Base-by-base conservation (phyloP, 1,284 basidiomycete genomes). In the Ustilago crameri region DNA sequence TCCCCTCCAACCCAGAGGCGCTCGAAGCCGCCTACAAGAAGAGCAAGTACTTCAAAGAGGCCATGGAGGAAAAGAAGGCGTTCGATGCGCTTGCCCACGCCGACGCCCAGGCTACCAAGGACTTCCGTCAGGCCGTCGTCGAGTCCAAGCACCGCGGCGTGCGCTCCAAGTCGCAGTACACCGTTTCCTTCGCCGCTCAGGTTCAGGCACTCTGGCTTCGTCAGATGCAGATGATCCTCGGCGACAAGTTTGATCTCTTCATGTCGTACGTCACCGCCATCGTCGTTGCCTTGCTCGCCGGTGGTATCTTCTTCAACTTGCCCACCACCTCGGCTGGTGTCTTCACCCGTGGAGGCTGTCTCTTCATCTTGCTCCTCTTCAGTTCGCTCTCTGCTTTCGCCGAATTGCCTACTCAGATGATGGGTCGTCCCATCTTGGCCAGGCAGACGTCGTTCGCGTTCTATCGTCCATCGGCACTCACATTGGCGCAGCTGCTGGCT, bases 101-200 rank as follows among this genome's bases (percentile, higher is more conserved):
- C 0, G 88, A 90, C 68, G 88, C 89, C 72, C 84, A 85, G 0
- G 67, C 75, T 17, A 89, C 90, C 64, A 89, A 75, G 27, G 77
- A 77, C 23, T 95, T 95, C 87, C 88, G 89, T 48, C 85, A 86
- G 18, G 91, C 93, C 3, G 91, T 93, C 22, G 83, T 85, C 22
- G 89, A 89, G 4, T 90, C 93, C 82, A 95, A 95, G 87, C 90
- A 92, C 84, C 88, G 87, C 52, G 90, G 92, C 22, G 92, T 93
- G 3, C 89, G 90, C 23, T 90, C 89, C 84, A 91, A 91, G 85
- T 92, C 90, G 67, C 91, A 92, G 3, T 95, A 94, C 85, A 94
- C 92, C 3, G 88, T 94, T 26, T 89, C 91, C 1, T 93, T 54
- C 45, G 42, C 42, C 15, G 27, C 49, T 5, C 78, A 80, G 54